Percentiles rank a stretch among this genome's conserved stretches.
Conservation (phyloP, 345 rosid species). For the Citrus glauca region DNA sequence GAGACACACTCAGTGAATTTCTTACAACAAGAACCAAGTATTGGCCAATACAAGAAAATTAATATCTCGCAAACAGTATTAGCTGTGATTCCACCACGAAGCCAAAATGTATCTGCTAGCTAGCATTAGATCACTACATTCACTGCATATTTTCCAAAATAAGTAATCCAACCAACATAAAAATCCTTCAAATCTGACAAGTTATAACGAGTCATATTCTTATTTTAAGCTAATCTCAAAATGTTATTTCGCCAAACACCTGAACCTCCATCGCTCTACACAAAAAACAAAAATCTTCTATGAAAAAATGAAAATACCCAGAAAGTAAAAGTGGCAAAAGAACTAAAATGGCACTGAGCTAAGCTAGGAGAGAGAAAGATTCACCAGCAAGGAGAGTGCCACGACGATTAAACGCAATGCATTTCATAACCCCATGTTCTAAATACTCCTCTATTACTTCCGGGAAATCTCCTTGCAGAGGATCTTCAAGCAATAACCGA, state of each 20-base stretch:
- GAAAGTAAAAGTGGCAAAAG: neutral
- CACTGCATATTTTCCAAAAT: neutral
- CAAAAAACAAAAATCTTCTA: too few species aligned
- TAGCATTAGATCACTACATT: neutral
- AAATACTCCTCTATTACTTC: slow-evolving; percentile 96
- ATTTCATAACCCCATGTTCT: slow-evolving; percentile 91
- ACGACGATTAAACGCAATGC: slow-evolving; percentile 94
- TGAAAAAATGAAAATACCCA: neutral
- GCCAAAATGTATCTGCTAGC: neutral
- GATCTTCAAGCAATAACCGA: slow-evolving; percentile 40
- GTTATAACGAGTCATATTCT: neutral
- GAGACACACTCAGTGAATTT: neutral
- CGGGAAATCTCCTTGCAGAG: slow-evolving; percentile 98
- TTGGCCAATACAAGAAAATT: neutral
- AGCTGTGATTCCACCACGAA: neutral
- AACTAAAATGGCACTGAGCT: neutral
- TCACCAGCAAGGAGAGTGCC: slow-evolving; percentile 96
- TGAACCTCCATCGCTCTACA: neutral
- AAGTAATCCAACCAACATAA: neutral
- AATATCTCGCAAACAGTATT: neutral
- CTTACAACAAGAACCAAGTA: neutral
- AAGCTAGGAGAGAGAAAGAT: neutral
- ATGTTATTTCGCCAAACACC: neutral
- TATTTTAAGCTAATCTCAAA: neutral
- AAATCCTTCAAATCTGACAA: neutral